Conservation (phyloP, 305 asterid genomes). For the Fraxinus platypoda region DNA sequence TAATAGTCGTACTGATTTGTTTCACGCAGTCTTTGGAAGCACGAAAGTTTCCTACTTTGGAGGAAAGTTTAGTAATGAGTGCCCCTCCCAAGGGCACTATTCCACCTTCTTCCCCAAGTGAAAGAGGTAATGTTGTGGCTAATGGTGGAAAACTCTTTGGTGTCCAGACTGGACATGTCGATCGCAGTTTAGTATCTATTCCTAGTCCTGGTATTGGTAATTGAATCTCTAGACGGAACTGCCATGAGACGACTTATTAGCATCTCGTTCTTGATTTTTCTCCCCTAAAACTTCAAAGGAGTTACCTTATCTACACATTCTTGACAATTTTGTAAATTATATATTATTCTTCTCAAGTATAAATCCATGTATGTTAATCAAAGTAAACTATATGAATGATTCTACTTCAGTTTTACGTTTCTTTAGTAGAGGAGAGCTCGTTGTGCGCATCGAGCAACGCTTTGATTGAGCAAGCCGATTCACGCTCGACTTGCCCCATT, state of each 20-base stretch:
- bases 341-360: background rate
- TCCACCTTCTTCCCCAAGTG: slow-evolving; percentile 28
- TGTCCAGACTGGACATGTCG: background rate
- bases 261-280: background rate
- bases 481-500: background rate
- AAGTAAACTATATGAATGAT: background rate
- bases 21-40: background rate
- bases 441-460: background rate
- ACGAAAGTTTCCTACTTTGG: background rate
- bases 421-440: background rate
- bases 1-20: background rate
- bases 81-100: slow-evolving; percentile 27
- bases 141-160: background rate
- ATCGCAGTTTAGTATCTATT: slow-evolving; percentile 24
- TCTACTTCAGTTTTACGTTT: background rate
- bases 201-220: slow-evolving; percentile 57
- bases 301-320: background rate
- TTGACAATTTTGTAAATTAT: background rate
- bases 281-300: background rate
- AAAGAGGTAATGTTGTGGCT: slow-evolving; percentile 17
- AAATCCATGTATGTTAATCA: background rate
- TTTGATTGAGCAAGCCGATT: background rate
- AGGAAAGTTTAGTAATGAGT: background rate
- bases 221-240: background rate
- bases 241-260: background rate